phyloP scores from a whole-genome alignment of 306 rosid genomes.

The Vigna reflexopilosa region DNA sequence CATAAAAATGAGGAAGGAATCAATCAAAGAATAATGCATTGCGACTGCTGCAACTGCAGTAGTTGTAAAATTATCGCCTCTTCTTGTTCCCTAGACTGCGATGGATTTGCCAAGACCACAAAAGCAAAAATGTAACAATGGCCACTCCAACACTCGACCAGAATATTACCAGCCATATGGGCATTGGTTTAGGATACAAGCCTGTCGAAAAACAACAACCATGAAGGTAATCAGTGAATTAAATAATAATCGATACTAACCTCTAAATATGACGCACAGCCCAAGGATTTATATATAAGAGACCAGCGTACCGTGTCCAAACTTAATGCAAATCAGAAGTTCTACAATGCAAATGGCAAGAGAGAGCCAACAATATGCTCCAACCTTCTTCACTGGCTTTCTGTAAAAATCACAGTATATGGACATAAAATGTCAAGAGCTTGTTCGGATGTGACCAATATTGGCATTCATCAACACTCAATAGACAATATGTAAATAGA shows the following conservation, averaged over 20 bases:
- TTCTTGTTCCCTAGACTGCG: slow-evolving; percentile 63
- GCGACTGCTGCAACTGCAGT: slow-evolving; percentile 30
- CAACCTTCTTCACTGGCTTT: slow-evolving; percentile 91
- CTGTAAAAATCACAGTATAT: slow-evolving; percentile 52
- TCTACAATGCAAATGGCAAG: slow-evolving; percentile 95
- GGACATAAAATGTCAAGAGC: slow-evolving; percentile 30
- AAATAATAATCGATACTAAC: neutral
- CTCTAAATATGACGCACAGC: neutral
- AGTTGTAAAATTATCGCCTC: slow-evolving; percentile 58
- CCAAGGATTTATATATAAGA: neutral
- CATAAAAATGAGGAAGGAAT: slow-evolving; percentile 63
- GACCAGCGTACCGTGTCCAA: slow-evolving; percentile 76
- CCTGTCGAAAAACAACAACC: slow-evolving; percentile 56
- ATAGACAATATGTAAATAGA: neutral
- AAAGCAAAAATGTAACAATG: slow-evolving; percentile 58
- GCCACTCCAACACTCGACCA: slow-evolving; percentile 70
- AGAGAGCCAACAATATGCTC: slow-evolving; percentile 99
- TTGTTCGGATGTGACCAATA: neutral
- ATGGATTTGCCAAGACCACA: slow-evolving; percentile 90
- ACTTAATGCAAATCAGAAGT: slow-evolving; percentile 96
- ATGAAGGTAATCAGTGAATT: neutral
- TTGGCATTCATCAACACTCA: neutral
- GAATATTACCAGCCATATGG: slow-evolving; percentile 76
- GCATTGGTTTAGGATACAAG: slow-evolving; percentile 91
- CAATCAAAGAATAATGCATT: slow-evolving; percentile 67